These are phyloP conservation scores for Gynostemma pentaphyllum DNA, from an alignment of 306 rosid species.

Conservation along the genomic window DNA sequence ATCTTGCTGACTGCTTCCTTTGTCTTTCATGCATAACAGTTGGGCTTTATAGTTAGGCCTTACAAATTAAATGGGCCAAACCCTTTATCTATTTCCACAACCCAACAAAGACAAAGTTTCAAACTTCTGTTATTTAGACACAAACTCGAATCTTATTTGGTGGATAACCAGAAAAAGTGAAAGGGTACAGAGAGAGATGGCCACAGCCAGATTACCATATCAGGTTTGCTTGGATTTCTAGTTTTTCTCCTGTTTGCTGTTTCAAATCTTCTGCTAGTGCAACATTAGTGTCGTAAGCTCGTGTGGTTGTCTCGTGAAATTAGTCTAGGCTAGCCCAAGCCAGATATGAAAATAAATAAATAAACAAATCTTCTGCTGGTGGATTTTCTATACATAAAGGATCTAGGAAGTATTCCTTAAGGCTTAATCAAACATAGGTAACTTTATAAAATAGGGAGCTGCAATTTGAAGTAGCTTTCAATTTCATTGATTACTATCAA, in stretches of 20 bases:
- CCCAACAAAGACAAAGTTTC: too few relatives aligned
- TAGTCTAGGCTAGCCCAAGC: too few relatives aligned
- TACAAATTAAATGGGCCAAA: too few relatives aligned
- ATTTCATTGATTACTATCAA: background rate
- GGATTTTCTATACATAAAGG: background rate
- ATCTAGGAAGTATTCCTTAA: background rate
- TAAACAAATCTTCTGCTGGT: background rate
- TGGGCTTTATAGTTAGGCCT: too few relatives aligned
- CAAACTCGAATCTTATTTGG: background rate
- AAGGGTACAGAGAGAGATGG: conserved; percentile 3
- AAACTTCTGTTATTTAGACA: too few relatives aligned
- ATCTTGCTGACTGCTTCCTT: too few relatives aligned
- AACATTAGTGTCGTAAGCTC: too few relatives aligned
- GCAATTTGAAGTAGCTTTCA: background rate
- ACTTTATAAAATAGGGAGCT: background rate
- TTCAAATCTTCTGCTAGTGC: background rate
- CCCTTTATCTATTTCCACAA: too few relatives aligned
- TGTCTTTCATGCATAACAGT: too few relatives aligned
- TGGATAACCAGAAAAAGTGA: background rate
- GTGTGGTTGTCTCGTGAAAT: too few relatives aligned
- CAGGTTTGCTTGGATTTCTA: background rate
- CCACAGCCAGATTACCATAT: background rate
- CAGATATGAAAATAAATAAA: too few relatives aligned
- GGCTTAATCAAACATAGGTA: background rate
- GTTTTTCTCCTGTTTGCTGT: background rate